These are phyloP conservation scores for Cadophora malorum DNA, from an alignment of 2,329 filamentous ascomycete species.

Conservation along the genomic window DNA sequence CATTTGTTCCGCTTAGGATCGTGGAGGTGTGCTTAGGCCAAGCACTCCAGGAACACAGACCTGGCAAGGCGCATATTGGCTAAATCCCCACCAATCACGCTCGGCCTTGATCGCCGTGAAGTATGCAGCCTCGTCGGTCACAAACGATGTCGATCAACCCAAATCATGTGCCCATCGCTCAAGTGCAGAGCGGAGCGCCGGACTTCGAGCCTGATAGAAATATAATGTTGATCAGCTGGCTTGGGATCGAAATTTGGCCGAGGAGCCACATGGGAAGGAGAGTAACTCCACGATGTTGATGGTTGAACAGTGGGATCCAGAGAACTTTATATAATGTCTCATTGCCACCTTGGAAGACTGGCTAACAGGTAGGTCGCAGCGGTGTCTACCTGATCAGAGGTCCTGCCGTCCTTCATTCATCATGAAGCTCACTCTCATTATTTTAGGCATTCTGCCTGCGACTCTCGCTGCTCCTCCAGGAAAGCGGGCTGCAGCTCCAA, in stretches of 20 bases:
- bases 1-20: conserved; percentile 4
- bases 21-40: conserved; percentile 11
- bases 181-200: conserved; percentile 17
- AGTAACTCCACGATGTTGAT: conserved; percentile 19
- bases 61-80: conserved; percentile 8
- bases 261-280: conserved; percentile 33
- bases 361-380: conserved; percentile 11
- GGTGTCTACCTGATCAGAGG: conserved; percentile 1
- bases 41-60: conserved; percentile 15
- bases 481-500: conserved; percentile 32
- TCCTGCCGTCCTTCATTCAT: conserved; percentile 11
- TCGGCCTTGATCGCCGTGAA: not conserved
- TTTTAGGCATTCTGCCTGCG: conserved; percentile 24
- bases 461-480: conserved; percentile 28
- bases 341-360: not conserved
- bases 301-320: not conserved
- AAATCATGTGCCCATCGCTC: conserved; percentile 15
- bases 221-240: conserved; percentile 25
- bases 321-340: not conserved
- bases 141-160: conserved; percentile 14
- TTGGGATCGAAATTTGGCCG: conserved; percentile 21
- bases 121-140: conserved; percentile 18
- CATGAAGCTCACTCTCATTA: conserved; percentile 28
- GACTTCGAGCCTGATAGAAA: conserved; percentile 28
- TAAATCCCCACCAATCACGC: conserved; percentile 23